Conservation (phyloP, 2,329 filamentous ascomycete genomes). For the Colletotrichum orbiculare region DNA sequence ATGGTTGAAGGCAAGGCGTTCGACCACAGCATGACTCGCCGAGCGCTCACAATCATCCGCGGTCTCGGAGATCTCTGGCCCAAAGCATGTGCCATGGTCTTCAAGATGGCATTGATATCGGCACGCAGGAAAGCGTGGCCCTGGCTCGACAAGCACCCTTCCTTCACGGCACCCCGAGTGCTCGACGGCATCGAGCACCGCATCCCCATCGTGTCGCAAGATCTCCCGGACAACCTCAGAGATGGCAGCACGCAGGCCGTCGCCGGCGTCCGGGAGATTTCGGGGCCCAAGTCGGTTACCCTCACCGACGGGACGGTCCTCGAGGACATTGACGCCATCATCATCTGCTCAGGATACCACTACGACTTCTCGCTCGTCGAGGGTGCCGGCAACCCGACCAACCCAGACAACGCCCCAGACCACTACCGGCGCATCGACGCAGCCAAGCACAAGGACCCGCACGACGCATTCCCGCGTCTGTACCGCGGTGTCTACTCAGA, state of each 20-base stretch:
- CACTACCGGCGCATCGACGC: conserved; percentile 40
- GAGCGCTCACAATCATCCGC: conserved; percentile 14
- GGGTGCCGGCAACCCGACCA: conserved; percentile 43
- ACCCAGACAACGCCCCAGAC: conserved; percentile 42
- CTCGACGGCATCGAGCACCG: conserved; percentile 39
- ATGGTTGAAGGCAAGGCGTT: conserved; percentile 24
- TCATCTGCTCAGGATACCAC: conserved; percentile 48
- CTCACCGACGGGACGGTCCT: conserved; percentile 45
- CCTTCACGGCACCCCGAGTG: conserved; percentile 12
- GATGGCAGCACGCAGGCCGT: conserved; percentile 43
- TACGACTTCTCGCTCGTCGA: conserved; percentile 44
- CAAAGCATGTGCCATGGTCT: background rate
- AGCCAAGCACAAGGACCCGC: conserved; percentile 38
- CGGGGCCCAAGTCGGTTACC: conserved; percentile 43
- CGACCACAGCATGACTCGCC: conserved; percentile 26
- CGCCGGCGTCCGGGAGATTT: conserved; percentile 42
- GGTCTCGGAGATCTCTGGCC: conserved; percentile 16
- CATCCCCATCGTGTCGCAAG: conserved; percentile 43
- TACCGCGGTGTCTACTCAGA: conserved; percentile 46
- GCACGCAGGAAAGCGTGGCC: conserved; percentile 24
- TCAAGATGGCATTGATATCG: conserved; percentile 4
- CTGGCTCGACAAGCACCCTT: conserved; percentile 28
- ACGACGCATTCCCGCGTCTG: conserved; percentile 43
- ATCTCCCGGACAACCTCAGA: conserved; percentile 43
- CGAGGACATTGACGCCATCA: conserved; percentile 47